Evolutionary conservation across 2,329 filamentous ascomycete genomes (phyloP), one percentile per base, ranked within the genome.

Genomic region (Colletotrichum higginsianum): DNA sequence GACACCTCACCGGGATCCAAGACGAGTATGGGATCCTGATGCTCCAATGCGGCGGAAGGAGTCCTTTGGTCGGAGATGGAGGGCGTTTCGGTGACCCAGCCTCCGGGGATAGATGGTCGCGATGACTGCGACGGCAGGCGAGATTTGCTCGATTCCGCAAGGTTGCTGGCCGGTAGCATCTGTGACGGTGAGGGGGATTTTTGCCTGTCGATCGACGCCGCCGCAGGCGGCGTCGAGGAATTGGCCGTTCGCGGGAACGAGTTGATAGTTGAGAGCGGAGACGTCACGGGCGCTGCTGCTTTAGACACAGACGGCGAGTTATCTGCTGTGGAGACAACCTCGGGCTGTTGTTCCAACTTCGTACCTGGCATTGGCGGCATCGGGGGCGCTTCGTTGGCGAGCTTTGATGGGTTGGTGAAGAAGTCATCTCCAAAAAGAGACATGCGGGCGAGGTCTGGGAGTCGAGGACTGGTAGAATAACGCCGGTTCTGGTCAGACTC

Each of bases 341-440:
- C 49, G 40, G 52, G 26, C 21, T 63, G 57, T 46, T 52, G 53
- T 38, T 38, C 35, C 9, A 38, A 38, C 50, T 46, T 58, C 38
- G 53, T 52, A 23, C 58, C 35, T 23, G 69, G 76, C 49, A 79
- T 52, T 35, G 44, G n/a, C 23, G 69, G 77, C 49, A 79, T 55
- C 2, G 77, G 76, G 4, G 79, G 78, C 2, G 79, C 75, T 15
- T 75, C 74, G 21, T 75, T 60, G 18, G 76, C 62, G 13, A 79
- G 76, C 15, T 73, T 73, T 8, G 76, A 66, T 18, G 80, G 74
- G 18, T 76, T 74, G 6, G 85, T 84, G 72, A 91, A 90, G 53
- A 91, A 83, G 69, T 90, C 88, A 52, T 87, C 82, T 1, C 89
- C 88, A 77, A 92, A 92, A 1, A 84, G 84, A 52, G 90, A 92